phyloP scores from a whole-genome alignment of 2,329 filamentous ascomycete genomes.

The Microthyrium microscopicum region DNA sequence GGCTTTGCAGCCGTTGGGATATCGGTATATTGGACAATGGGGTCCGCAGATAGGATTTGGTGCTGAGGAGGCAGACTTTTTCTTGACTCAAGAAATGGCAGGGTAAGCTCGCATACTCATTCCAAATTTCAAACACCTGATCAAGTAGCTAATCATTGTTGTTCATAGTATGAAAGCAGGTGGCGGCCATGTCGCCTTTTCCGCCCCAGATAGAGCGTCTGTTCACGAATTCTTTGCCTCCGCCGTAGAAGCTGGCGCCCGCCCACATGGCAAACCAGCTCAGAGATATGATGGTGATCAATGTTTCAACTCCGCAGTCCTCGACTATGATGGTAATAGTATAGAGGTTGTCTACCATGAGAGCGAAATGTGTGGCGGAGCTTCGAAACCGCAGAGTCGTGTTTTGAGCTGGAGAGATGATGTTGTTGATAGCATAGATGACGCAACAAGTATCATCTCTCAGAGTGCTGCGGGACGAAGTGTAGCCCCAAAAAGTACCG shows the following conservation, averaged over 20 bases:
- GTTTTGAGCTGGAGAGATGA: constrained; percentile 21
- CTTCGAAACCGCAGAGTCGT: constrained; percentile 17
- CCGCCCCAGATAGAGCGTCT: constrained; percentile 45
- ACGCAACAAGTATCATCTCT: constrained; percentile 13
- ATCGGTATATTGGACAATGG: constrained; percentile 50
- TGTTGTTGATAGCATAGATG: constrained; percentile 14
- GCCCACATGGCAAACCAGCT: constrained; percentile 39
- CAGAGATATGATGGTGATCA: constrained; percentile 35
- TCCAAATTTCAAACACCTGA: neutral
- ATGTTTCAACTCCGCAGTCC: constrained; percentile 46
- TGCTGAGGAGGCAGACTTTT: constrained; percentile 44
- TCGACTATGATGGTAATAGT: constrained; percentile 70
- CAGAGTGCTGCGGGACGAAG: constrained; percentile 17
- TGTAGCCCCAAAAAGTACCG: constrained; percentile 10
- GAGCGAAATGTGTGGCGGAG: constrained; percentile 21
- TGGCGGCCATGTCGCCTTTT: constrained; percentile 48
- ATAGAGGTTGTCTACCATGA: constrained; percentile 57
- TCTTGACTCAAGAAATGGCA: constrained; percentile 43
- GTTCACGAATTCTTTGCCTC: constrained; percentile 57
- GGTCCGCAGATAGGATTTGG: constrained; percentile 46
- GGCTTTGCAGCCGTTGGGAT: constrained; percentile 60
- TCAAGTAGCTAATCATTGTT: neutral
- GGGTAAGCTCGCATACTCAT: constrained; percentile 30
- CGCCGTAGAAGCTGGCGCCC: constrained; percentile 48
- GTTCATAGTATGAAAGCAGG: constrained; percentile 28